Evolutionary conservation across 2,329 filamentous ascomycete genomes (phyloP).

Genomic region (Didymella glomerata): DNA sequence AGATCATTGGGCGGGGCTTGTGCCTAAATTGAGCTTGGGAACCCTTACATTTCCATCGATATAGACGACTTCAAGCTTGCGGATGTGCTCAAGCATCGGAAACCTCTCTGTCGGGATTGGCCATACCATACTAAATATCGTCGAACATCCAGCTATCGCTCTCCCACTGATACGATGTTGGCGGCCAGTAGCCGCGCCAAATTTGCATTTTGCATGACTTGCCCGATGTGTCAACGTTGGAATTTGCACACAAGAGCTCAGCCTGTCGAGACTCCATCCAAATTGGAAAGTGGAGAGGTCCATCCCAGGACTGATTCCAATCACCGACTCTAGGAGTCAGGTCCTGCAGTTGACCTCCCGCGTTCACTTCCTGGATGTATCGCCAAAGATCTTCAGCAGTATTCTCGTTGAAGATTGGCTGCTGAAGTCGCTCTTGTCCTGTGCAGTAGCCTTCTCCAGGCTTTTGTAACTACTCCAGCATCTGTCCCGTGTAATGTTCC

Average conservation of each 20-base stretch:
- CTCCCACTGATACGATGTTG: neutral
- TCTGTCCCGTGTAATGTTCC: neutral
- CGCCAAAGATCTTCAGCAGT: neutral
- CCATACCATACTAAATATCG: neutral
- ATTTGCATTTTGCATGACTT: neutral
- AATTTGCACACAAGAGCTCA: neutral
- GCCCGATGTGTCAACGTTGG: neutral
- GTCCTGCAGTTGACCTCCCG: neutral
- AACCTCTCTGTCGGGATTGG: neutral
- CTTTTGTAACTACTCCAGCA: neutral
- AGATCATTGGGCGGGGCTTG: too few species aligned
- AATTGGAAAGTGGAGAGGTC: neutral
- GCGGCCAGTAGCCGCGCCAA: neutral
- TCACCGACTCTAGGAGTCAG: neutral
- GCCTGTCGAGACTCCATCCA: neutral
- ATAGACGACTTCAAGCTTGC: too few species aligned
- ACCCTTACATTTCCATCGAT: too few species aligned
- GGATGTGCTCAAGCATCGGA: neutral
- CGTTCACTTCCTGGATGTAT: neutral
- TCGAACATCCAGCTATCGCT: neutral
- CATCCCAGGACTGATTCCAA: neutral
- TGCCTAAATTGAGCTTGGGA: too few species aligned
- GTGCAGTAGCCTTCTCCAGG: neutral
- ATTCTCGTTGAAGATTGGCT: neutral
- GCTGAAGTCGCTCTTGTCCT: neutral